Percentiles rank a stretch among this genome's conserved stretches.
Evolutionary conservation across 1,284 basidiomycete genomes (phyloP).

Genomic region (Ganoderma sinense): DNA sequence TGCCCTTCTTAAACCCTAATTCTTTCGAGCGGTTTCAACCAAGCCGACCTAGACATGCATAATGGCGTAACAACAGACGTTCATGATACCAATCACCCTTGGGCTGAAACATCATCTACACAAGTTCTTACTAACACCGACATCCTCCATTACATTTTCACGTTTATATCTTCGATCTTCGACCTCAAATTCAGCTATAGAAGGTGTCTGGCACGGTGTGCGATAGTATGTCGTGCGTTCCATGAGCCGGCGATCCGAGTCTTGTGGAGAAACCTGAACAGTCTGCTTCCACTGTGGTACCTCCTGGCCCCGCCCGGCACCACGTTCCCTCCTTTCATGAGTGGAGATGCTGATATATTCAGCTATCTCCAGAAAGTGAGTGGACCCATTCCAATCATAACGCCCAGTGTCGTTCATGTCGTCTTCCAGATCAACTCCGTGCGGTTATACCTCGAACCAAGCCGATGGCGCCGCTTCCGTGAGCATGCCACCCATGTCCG

Average conservation of each 20-base stretch:
- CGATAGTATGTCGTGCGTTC: constrained; percentile 2
- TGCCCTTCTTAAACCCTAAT: too few relatives aligned
- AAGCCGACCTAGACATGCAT: too few relatives aligned
- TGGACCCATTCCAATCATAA: background rate
- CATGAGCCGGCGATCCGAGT: background rate
- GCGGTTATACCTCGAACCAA: background rate
- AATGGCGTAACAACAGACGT: too few relatives aligned
- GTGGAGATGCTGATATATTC: background rate
- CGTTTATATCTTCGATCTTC: background rate
- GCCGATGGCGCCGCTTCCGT: background rate
- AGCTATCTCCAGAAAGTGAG: background rate
- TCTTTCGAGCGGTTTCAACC: too few relatives aligned
- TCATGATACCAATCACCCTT: too few relatives aligned
- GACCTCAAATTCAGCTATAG: background rate
- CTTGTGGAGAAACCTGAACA: background rate
- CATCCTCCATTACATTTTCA: background rate
- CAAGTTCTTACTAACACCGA: background rate
- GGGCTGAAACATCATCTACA: background rate
- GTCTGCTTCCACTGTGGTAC: constrained; percentile 2
- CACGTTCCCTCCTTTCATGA: background rate
- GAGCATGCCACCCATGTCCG: background rate
- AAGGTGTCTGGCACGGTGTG: background rate
- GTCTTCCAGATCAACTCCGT: background rate
- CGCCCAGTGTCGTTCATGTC: background rate
- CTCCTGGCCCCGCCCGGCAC: background rate